These are phyloP conservation scores for Apostasia ramifera DNA, from an alignment of 106 monocot genomes.

Conservation along the genomic window DNA sequence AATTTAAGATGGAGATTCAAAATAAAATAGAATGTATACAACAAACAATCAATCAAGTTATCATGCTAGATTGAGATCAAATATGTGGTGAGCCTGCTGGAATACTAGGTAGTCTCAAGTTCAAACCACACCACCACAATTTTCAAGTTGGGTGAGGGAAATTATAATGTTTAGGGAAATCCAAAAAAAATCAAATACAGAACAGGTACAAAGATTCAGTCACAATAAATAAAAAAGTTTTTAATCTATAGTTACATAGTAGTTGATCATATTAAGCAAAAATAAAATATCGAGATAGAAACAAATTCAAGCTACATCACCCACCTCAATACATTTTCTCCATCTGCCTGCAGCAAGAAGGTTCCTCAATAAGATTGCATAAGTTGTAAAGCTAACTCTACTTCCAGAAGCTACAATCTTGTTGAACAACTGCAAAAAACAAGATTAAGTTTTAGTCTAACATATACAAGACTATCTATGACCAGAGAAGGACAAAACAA, in stretches of 20 bases:
- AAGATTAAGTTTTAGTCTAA: conserved; percentile 7
- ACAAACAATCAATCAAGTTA: no score
- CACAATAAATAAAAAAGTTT: neutral
- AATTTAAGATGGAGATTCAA: no score
- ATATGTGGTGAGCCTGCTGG: no score
- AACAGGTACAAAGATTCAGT: no score
- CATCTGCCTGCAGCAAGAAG: conserved; percentile 90
- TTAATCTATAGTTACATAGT: no score
- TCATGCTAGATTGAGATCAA: no score
- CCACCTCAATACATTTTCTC: conserved; percentile 89
- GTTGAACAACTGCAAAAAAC: conserved; percentile 54
- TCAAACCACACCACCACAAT: no score
- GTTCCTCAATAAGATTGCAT: conserved; percentile 63
- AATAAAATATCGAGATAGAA: neutral
- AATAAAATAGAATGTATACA: no score
- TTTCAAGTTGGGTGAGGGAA: no score
- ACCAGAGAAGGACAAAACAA: neutral
- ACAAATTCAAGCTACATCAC: neutral
- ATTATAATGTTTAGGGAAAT: no score
- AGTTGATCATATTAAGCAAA: neutral
- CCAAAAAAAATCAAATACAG: no score
- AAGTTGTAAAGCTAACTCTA: conserved; percentile 45
- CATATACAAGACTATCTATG: neutral
- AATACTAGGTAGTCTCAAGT: no score
- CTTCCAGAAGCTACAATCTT: conserved; percentile 54